Base-by-base conservation (phyloP, 345 rosid species). In the Citropsis articulata region DNA sequence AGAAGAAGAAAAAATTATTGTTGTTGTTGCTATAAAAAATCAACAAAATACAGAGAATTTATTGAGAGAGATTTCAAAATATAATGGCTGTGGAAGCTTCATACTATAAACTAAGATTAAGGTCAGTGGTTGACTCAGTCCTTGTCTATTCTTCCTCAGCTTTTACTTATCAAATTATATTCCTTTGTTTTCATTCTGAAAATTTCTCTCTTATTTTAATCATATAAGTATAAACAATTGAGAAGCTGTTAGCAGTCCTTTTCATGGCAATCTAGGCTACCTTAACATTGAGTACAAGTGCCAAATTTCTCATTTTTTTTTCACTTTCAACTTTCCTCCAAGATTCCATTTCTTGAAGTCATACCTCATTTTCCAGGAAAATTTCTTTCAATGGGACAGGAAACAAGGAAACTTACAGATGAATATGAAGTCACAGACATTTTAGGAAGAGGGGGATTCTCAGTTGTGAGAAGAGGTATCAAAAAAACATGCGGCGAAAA, bases 371-470 rank as follows among this genome's bases (percentile, higher is more conserved):
- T 65, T 48, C 31, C 31, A 55, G 71, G 18, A 65, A 50, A 19
- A 0, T 77, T 56, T 27, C 14, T 68, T 45, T 71, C 82, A 79
- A 90, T 90, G 90, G 87, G 85, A 66, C 86, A 85, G 76, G 90
- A 88, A 48, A 79, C 87, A 1, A 87, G 82, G 74, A 87, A 79
- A 38, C 82, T 91, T 24, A 65, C 78, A 0, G 92, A 86, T 53
- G 92, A 89, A 70, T 89, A 91, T 65, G 91, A 86, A 79, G 83
- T 91, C 25, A 55, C 77, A 3, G 87, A 84, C 45, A 81, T 89
- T 72, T 78, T 91, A 9, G 91, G 92, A 5, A 82, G 86, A 77
- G 94, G 92, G 56, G 94, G 94, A 24, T 91, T 91, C 82, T 91
- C 94, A 3, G 89, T 91, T 21, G 94, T 91, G 14, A 88, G 90